phyloP scores from a whole-genome alignment of 805 yeast genomes.

The Candida silvicultrix region DNA sequence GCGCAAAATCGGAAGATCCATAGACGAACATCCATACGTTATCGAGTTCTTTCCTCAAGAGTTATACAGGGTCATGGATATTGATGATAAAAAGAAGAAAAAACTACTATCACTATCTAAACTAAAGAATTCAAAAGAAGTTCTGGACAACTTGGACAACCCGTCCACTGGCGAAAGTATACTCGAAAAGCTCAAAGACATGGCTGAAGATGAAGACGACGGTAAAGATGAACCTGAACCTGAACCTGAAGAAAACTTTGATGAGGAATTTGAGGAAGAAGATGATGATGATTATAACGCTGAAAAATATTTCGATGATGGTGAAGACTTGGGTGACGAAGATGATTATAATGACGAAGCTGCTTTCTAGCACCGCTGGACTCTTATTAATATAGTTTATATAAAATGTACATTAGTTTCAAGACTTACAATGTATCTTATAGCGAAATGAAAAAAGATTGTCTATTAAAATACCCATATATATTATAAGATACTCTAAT shows the following conservation, averaged over 20 bases:
- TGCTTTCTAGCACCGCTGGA: constrained; percentile 35
- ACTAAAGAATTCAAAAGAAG: constrained; percentile 21
- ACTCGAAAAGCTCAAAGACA: constrained; percentile 40
- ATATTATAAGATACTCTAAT: neutral
- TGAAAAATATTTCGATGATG: constrained; percentile 58
- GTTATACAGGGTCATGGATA: constrained; percentile 65
- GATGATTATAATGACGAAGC: constrained; percentile 55
- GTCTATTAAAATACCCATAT: neutral
- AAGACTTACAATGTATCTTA: neutral
- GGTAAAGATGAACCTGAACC: constrained; percentile 28
- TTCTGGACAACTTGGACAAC: constrained; percentile 17
- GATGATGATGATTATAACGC: constrained; percentile 63
- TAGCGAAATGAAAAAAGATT: neutral
- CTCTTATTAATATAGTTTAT: too few relatives aligned
- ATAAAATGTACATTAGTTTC: neutral
- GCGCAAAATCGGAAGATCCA: constrained; percentile 62
- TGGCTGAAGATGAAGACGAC: constrained; percentile 45
- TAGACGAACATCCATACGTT: constrained; percentile 73
- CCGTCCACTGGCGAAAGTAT: constrained; percentile 28
- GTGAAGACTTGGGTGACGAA: constrained; percentile 41
- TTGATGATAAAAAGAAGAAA: constrained; percentile 45
- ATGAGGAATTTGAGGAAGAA: constrained; percentile 53
- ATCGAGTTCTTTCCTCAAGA: constrained; percentile 73
- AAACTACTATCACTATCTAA: constrained; percentile 38
- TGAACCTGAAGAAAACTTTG: constrained; percentile 39